Percentiles rank a stretch among this genome's conserved stretches.
These are phyloP conservation scores for Crataegus laevigata DNA, from an alignment of 306 rosid genomes.

Conservation along the genomic window DNA sequence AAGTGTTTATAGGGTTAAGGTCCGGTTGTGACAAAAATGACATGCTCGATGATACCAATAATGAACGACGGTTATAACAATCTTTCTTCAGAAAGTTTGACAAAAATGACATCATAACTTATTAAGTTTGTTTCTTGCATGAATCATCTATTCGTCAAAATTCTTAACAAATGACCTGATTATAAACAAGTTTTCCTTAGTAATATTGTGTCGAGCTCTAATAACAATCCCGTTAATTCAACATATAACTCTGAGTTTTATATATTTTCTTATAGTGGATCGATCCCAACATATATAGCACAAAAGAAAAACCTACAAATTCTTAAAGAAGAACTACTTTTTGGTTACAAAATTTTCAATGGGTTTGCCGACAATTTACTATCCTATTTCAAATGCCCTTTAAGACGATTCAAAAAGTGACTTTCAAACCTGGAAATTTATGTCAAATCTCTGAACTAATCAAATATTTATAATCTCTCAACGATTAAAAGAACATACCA, in stretches of 20 bases:
- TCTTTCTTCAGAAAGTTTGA: background rate
- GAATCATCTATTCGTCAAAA: background rate
- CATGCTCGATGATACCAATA: background rate
- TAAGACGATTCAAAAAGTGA: background rate
- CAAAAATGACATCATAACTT: background rate
- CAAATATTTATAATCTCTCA: background rate
- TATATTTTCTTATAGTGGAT: too few relatives aligned
- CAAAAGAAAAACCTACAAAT: too few relatives aligned
- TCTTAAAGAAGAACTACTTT: background rate
- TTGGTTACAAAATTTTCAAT: background rate
- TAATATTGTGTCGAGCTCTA: background rate
- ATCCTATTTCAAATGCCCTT: background rate
- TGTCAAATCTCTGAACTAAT: background rate
- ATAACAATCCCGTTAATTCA: background rate
- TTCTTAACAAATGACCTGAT: background rate
- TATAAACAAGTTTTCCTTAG: background rate
- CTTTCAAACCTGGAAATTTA: background rate
- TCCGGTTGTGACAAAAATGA: background rate
- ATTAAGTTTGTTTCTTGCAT: background rate
- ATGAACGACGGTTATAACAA: constrained; percentile 1
- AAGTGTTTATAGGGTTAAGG: background rate
- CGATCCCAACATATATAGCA: too few relatives aligned
- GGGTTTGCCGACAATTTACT: background rate
- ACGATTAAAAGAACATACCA: background rate
- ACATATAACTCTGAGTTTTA: background rate